A percentile compares a stretch with the other conserved stretches of the same genome.
Conservation (phyloP, 371 early-diverging fungal genomes). For the Coemansia sp. region DNA sequence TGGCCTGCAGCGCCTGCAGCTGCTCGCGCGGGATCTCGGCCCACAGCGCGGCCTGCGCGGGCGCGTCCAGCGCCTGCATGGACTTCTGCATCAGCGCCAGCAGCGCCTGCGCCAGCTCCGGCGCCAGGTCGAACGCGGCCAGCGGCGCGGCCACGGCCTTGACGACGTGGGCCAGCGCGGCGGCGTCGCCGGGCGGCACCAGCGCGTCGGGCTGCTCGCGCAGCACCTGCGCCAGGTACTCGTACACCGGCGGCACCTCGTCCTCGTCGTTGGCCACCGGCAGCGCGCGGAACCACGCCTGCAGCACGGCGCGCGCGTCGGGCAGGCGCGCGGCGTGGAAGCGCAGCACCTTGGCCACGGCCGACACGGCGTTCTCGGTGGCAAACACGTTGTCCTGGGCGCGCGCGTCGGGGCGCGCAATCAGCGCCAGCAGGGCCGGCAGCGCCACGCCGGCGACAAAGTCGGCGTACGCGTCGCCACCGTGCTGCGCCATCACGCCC, state of each 20-base stretch:
- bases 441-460: constrained; percentile 59
- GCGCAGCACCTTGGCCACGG: constrained; percentile 83
- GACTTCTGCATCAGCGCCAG: constrained; percentile 63
- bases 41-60: constrained; percentile 65
- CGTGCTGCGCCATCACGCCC: constrained; percentile 83
- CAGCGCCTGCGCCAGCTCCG: constrained; percentile 62
- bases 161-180: constrained; percentile 64
- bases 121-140: constrained; percentile 62
- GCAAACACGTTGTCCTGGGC: constrained; percentile 73
- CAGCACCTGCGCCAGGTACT: constrained; percentile 75
- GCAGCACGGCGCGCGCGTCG: constrained; percentile 65
- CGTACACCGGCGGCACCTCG: constrained; percentile 76
- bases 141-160: constrained; percentile 69
- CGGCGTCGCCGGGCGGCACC: constrained; percentile 56
- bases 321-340: constrained; percentile 58
- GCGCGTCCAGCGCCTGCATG: constrained; percentile 59
- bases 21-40: constrained; percentile 65
- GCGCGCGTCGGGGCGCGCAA: constrained; percentile 66
- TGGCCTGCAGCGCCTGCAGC: constrained; percentile 65
- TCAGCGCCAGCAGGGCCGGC: constrained; percentile 63
- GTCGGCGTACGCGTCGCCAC: constrained; percentile 73
- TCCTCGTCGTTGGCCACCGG: constrained; percentile 86
- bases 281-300: constrained; percentile 74
- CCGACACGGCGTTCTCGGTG: constrained; percentile 88
- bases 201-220: constrained; percentile 49